Evolutionary conservation across 805 yeast genomes (phyloP).

Genomic region (Barnettozyma populi): DNA sequence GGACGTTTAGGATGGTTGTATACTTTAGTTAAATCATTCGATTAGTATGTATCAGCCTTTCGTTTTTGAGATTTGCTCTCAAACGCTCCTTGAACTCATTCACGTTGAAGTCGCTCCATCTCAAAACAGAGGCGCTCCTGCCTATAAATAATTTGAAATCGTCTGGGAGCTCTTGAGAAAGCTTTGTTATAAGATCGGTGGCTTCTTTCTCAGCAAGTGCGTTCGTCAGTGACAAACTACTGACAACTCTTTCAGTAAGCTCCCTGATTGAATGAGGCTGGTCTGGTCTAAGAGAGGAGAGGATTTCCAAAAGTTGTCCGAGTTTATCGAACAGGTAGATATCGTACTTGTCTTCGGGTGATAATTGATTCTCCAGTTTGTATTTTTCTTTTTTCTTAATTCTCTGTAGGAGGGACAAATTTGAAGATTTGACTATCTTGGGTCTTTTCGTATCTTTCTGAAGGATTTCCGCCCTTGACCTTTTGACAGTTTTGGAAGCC

Average conservation of each 20-base stretch:
- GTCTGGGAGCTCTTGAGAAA: conserved; percentile 18
- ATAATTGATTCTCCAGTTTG: conserved; percentile 8
- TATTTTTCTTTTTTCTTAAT: conserved; percentile 33
- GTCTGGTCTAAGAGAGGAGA: conserved; percentile 21
- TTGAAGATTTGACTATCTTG: conserved; percentile 3
- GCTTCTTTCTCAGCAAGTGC: conserved; percentile 20
- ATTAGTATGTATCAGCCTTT: not conserved
- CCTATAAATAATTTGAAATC: conserved; percentile 17
- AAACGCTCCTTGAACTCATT: conserved; percentile 10
- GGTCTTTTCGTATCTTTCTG: conserved; percentile 3
- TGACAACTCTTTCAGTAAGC: conserved; percentile 15
- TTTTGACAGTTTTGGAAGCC: not conserved
- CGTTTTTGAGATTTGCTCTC: not conserved
- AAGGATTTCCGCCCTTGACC: conserved; percentile 15
- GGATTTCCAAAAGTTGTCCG: conserved; percentile 27
- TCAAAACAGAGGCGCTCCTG: conserved; percentile 12
- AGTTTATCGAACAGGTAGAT: conserved; percentile 26
- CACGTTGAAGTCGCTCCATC: conserved; percentile 23
- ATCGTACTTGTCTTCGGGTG: conserved; percentile 24
- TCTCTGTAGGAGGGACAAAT: conserved; percentile 33
- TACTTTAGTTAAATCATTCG: not conserved
- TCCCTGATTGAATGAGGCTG: conserved; percentile 18
- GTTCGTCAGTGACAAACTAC: conserved; percentile 14
- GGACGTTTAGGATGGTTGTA: not conserved
- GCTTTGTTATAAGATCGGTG: conserved; percentile 13